phyloP scores from a whole-genome alignment of 495 filamentous ascomycete species.

The Hypoxylon rickii region DNA sequence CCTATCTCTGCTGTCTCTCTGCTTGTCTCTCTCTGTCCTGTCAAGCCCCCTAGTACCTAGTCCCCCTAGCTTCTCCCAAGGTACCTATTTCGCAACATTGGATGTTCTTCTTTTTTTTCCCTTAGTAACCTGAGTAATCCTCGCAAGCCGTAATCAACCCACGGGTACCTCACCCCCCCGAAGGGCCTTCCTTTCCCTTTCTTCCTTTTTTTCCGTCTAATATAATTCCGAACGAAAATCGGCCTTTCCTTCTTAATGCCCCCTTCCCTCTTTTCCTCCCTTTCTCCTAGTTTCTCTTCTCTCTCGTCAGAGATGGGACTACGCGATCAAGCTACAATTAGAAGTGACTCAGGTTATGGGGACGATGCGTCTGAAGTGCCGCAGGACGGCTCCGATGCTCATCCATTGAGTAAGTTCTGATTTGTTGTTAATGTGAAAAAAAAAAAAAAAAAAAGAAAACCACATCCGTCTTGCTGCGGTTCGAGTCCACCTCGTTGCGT shows the following conservation, averaged over 20 bases:
- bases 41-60: too few relatives aligned
- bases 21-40: too few relatives aligned
- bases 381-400: conserved; percentile 36
- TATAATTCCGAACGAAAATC: conserved; percentile 32
- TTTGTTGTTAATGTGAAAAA: too few relatives aligned
- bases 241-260: conserved; percentile 27
- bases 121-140: too few relatives aligned
- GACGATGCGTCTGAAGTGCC: conserved; percentile 40
- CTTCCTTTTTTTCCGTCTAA: conserved; percentile 18
- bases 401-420: conserved; percentile 39
- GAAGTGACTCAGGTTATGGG: conserved; percentile 44
- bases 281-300: conserved; percentile 26
- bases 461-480: neutral
- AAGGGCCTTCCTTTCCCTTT: too few relatives aligned
- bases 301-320: conserved; percentile 42
- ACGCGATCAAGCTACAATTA: conserved; percentile 42
- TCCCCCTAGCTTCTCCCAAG: too few relatives aligned
- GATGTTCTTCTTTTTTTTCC: too few relatives aligned
- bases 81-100: too few relatives aligned
- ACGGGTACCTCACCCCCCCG: too few relatives aligned
- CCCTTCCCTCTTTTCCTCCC: conserved; percentile 29
- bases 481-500: conserved; percentile 1
- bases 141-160: too few relatives aligned
- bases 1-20: too few relatives aligned
- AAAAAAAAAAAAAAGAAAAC: neutral